phyloP scores from a whole-genome alignment of 2,329 filamentous ascomycete species.

The Sporothrix brunneoviolacea region DNA sequence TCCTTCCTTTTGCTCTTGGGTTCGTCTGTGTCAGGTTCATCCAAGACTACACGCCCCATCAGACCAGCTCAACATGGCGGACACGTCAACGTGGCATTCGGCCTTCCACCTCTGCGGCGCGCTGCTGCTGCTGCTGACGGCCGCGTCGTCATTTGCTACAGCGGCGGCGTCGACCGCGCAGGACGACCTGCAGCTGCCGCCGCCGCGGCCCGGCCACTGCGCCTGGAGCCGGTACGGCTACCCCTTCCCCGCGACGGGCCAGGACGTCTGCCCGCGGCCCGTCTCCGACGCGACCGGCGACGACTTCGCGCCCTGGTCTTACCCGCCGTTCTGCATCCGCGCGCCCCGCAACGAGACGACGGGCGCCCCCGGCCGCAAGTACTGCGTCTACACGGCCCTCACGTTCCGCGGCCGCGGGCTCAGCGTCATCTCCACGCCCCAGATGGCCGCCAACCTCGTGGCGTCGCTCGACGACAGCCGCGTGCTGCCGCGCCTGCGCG shows the following conservation, averaged over 20 bases:
- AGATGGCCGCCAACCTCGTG: constrained; percentile 20
- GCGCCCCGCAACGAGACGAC: background rate
- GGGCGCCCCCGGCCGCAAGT: constrained; percentile 4
- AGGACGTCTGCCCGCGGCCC: constrained; percentile 7
- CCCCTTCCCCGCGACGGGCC: background rate
- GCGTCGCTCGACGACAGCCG: constrained; percentile 20
- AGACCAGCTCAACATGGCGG: too few relatives aligned
- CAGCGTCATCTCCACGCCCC: constrained; percentile 22
- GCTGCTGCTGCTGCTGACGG: background rate
- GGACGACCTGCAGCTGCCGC: background rate
- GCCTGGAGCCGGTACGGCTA: constrained; percentile 12
- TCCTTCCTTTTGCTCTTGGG: too few relatives aligned
- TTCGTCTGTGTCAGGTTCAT: too few relatives aligned
- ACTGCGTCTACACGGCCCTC: constrained; percentile 22
- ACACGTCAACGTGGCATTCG: background rate
- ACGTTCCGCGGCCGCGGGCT: constrained; percentile 22
- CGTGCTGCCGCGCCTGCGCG: constrained; percentile 10
- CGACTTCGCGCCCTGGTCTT: constrained; percentile 18
- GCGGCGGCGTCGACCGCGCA: background rate
- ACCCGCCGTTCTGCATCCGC: constrained; percentile 16
- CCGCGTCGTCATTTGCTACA: background rate
- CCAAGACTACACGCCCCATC: too few relatives aligned
- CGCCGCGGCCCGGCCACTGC: constrained; percentile 5
- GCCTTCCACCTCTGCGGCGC: background rate
- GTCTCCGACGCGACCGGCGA: constrained; percentile 2